Base-by-base conservation (phyloP, 2,329 filamentous ascomycete species). In the Alternaria brassicae region DNA sequence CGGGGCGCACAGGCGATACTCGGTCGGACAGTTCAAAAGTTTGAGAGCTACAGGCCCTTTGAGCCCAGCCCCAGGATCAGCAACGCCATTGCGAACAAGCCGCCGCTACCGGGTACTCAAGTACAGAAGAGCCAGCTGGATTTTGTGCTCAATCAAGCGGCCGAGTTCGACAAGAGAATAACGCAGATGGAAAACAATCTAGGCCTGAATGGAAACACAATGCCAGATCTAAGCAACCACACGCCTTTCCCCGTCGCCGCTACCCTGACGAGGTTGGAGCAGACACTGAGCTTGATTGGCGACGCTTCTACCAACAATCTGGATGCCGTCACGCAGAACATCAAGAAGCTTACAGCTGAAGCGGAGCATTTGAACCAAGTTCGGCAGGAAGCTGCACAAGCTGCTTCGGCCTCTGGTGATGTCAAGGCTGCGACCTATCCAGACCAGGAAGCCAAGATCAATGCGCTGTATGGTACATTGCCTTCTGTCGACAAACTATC, bases 401-500 rank as follows among this genome's bases (percentile, higher is more conserved):
- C 61, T 42, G 53, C 56, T 10, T 41, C 52, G 5, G 50, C 42
- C 10, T 41, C 28, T 19, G 53, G 58, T 13, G 69, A 71, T 10
- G 51, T n/a, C 44, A 68, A 66, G 25, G 48, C 55, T 1, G 44
- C 67, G 42, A 54, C 74, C 53, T 84, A 89, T 56, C 83, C 84
- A 8, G 92, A 96, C 69, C 91, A 96, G 69, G 85, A 88, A 39
- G 85, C 91, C 53, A 97, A 97, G 76, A 91, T 99, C 75, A 95
- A 96, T 66, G 91, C 93, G 1, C 85, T 99, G 5, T 97, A 97
- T 78, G 90, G 91, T 1, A 91, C 92, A 3, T 82, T 99, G 15
- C 90, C 93, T 1, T 95, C 92, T 0, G 95, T 99, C 58, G 93
- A 97, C 78, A 91, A 85, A 56, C 83, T 99, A 7, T 86, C 92